Evolutionary conservation across 75 land plant species (phyloP).

Genomic region (Adiantum capillusveneris): DNA sequence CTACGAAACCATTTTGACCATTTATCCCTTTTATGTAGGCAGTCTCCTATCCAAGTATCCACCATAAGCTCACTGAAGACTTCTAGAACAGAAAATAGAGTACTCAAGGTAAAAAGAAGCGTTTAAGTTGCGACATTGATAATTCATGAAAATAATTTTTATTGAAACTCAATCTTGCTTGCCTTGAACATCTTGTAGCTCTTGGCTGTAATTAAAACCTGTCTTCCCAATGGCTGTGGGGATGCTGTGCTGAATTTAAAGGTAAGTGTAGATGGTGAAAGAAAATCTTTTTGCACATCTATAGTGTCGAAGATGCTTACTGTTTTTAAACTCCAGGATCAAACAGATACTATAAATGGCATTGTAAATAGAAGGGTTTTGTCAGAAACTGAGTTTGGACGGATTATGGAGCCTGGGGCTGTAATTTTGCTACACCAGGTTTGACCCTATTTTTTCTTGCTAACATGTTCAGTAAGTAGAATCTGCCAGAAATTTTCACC

Average conservation of each 20-base stretch:
- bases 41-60: background rate
- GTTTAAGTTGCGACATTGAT: background rate
- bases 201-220: conserved; percentile 59
- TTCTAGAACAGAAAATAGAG: conserved; percentile 1
- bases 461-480: too few species aligned
- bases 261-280: conserved; percentile 23
- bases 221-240: conserved; percentile 53
- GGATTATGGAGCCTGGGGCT: conserved; percentile 49
- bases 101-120: conserved; percentile 6
- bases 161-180: background rate
- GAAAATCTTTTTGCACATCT: conserved; percentile 1
- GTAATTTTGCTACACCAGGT: conserved; percentile 67
- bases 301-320: too few species aligned
- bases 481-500: too few species aligned
- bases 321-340: conserved; percentile 65
- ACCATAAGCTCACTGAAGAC: conserved; percentile 10
- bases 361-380: conserved; percentile 47
- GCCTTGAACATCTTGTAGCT: conserved; percentile 27
- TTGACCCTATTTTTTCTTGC: background rate
- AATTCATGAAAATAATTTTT: background rate
- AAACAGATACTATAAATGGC: conserved; percentile 58
- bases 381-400: conserved; percentile 36
- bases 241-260: conserved; percentile 49
- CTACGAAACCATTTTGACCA: too few species aligned
- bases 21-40: conserved; percentile 3